Conservation (phyloP, 2,329 filamentous ascomycete species). For the Pyrenochaeta sp. region DNA sequence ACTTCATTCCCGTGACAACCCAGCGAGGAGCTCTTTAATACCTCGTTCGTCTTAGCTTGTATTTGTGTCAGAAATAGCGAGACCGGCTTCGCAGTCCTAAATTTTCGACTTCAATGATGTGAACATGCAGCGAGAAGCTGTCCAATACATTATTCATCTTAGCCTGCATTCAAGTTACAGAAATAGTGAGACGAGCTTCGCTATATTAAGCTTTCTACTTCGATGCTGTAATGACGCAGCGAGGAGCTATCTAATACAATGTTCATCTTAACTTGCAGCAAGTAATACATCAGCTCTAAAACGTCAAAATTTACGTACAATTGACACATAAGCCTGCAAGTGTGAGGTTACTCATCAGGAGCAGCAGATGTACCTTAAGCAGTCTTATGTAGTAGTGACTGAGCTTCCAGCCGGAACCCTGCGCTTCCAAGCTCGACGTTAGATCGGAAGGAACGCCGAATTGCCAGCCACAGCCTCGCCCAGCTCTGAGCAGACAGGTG, state of each 20-base stretch:
- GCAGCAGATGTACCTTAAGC: background rate
- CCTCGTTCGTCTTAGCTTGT: too few relatives aligned
- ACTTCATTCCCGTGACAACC: too few relatives aligned
- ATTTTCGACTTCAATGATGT: too few relatives aligned
- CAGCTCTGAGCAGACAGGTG: conserved; percentile 2
- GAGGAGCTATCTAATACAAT: background rate
- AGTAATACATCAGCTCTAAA: background rate
- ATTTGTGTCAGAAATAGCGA: too few relatives aligned
- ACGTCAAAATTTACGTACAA: background rate
- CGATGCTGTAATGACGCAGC: background rate
- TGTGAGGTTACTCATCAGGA: background rate
- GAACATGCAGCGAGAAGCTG: background rate
- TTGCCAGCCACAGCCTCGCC: conserved; percentile 15
- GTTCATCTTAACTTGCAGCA: background rate
- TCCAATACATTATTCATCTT: background rate
- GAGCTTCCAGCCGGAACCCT: background rate
- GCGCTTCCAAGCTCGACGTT: background rate
- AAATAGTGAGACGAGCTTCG: background rate
- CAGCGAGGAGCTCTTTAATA: too few relatives aligned
- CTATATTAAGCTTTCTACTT: background rate
- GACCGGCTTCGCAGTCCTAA: too few relatives aligned
- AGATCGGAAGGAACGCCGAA: conserved; percentile 12
- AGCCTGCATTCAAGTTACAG: too few relatives aligned
- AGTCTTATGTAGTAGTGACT: background rate
- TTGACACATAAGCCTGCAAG: background rate